Percentiles rank a stretch among this genome's conserved stretches.
Conservation (phyloP, 2,329 filamentous ascomycete species). For the Chrysosporium queenslandicum region DNA sequence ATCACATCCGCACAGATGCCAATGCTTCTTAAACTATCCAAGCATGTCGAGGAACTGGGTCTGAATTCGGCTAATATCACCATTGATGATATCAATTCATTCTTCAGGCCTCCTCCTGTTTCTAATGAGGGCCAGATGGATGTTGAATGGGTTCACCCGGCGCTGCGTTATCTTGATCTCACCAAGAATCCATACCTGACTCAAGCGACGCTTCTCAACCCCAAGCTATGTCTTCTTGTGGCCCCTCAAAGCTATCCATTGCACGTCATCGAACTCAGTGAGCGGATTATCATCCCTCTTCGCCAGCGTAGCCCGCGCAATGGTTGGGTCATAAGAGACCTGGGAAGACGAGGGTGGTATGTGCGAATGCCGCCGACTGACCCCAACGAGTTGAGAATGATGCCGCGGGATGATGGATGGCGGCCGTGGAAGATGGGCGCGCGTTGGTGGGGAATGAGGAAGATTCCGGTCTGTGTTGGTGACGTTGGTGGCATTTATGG, state of each 20-base stretch:
- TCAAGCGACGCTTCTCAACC: conserved; percentile 49
- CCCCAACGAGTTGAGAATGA: conserved; percentile 22
- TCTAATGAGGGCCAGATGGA: conserved; percentile 20
- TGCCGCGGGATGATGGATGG: conserved; percentile 45
- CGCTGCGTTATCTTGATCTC: conserved; percentile 65
- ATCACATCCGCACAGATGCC: conserved; percentile 57
- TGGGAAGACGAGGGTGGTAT: conserved; percentile 60
- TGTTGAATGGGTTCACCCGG: conserved; percentile 46
- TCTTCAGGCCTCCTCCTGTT: conserved; percentile 37
- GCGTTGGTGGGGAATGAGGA: conserved; percentile 74
- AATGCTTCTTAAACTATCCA: conserved; percentile 54
- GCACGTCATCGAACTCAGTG: conserved; percentile 64
- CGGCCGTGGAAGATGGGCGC: conserved; percentile 76
- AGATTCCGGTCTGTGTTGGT: conserved; percentile 46
- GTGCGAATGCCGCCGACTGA: conserved; percentile 37
- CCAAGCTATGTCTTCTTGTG: conserved; percentile 48
- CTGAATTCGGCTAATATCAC: conserved; percentile 57
- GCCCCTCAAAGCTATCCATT: conserved; percentile 54
- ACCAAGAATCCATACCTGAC: conserved; percentile 55
- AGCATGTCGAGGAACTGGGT: conserved; percentile 66
- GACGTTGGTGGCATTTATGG: conserved; percentile 51
- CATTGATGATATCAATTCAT: conserved; percentile 53
- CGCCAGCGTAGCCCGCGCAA: conserved; percentile 54
- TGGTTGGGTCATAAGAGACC: conserved; percentile 62
- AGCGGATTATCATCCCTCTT: conserved; percentile 56